Evolutionary conservation across 225 moss, liverwort and hornwort genomes (phyloP), one percentile per base, ranked within the genome.

Genomic region (Marchantia polymorpha): DNA sequence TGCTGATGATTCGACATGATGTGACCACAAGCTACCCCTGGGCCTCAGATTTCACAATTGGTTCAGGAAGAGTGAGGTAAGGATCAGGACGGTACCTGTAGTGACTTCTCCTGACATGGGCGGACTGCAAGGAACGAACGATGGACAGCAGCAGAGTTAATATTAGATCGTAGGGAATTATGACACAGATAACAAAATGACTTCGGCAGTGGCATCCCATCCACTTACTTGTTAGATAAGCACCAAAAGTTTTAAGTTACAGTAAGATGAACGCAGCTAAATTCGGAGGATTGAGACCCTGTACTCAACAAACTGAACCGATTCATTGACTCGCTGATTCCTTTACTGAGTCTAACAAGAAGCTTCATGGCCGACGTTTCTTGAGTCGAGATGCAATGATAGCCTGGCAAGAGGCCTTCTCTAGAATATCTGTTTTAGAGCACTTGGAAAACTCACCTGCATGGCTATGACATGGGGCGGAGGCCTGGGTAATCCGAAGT

Each of bases 401-500:
- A n/a, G n/a, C n/a, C n/a, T n/a, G n/a, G n/a, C n/a, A n/a, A n/a
- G n/a, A n/a, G n/a, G n/a, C n/a, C n/a, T n/a, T n/a, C n/a, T n/a
- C n/a, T n/a, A n/a, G n/a, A n/a, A n/a, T n/a, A n/a, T n/a, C n/a
- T n/a, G n/a, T n/a, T n/a, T n/a, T n/a, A n/a, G n/a, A n/a, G n/a
- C n/a, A n/a, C n/a, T n/a, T n/a, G n/a, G n/a, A 1, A 12, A 13
- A 54, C 81, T 74, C 39, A 87, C 87, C 84, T 87, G 87, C 82
- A 72, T 77, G 22, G 84, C 82, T 25, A 84, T 87, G 52, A 87
- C 82, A 25, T 87, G 84, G 13, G 85, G 73, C 52, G 87, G 87
- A 53, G 87, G 87, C 80, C 85, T 76, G 27, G 95, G 97, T 52
- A 99, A 82, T 13, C 97, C 97, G 69, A 88, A 99, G 78, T 99